These are phyloP conservation scores for Blumeriella jaapii DNA, from an alignment of 2,329 filamentous ascomycete genomes.

Conservation along the genomic window DNA sequence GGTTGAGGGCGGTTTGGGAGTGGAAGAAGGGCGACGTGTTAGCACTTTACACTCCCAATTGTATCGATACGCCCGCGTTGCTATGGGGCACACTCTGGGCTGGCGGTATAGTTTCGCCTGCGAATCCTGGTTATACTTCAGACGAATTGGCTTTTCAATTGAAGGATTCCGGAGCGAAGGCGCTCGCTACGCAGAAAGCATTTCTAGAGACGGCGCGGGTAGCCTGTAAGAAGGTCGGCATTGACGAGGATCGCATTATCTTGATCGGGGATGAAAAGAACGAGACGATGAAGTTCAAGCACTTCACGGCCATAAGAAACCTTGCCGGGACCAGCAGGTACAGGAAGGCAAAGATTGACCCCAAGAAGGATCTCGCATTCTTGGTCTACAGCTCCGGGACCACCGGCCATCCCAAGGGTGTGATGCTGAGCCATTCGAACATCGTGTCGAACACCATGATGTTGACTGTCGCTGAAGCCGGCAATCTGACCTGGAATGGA, in stretches of 20 bases:
- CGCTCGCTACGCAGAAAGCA: slow-evolving; percentile 59
- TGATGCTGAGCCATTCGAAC: slow-evolving; percentile 75
- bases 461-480: slow-evolving; percentile 39
- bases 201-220: slow-evolving; percentile 52
- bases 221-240: slow-evolving; percentile 58
- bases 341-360: slow-evolving; percentile 49
- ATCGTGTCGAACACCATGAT: slow-evolving; percentile 65
- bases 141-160: slow-evolving; percentile 80
- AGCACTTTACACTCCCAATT: slow-evolving; percentile 73
- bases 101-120: slow-evolving; percentile 71
- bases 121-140: slow-evolving; percentile 77
- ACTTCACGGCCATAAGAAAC: slow-evolving; percentile 62
- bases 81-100: slow-evolving; percentile 77
- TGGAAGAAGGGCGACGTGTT: slow-evolving; percentile 81
- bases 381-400: slow-evolving; percentile 84
- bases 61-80: slow-evolving; percentile 67
- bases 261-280: slow-evolving; percentile 59
- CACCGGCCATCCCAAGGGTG: slow-evolving; percentile 83
- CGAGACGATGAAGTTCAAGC: slow-evolving; percentile 45
- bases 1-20: slow-evolving; percentile 59
- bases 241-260: slow-evolving; percentile 61
- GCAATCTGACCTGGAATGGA: slow-evolving; percentile 45
- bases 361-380: slow-evolving; percentile 66
- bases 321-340: slow-evolving; percentile 46
- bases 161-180: slow-evolving; percentile 63